Conservation (phyloP, 2,329 filamentous ascomycete species). For the Lizonia empirigonia region DNA sequence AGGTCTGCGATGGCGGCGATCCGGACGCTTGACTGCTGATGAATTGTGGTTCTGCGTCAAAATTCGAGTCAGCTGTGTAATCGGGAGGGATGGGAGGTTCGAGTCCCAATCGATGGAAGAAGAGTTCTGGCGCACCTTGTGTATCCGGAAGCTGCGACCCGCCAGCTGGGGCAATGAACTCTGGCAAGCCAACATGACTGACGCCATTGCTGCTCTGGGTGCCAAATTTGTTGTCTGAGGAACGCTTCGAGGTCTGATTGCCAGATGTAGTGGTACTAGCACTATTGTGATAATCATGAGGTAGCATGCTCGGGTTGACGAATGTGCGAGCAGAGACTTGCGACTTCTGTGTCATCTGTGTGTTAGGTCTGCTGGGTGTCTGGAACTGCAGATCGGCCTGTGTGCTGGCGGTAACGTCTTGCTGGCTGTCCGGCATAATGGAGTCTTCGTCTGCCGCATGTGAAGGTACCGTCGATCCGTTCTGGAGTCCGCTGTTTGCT, state of each 20-base stretch:
- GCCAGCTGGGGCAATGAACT: conserved; percentile 60
- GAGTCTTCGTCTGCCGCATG: conserved; percentile 48
- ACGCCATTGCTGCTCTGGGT: conserved; percentile 75
- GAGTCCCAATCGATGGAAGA: conserved; percentile 21
- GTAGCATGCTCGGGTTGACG: conserved; percentile 63
- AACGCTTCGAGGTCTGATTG: conserved; percentile 80
- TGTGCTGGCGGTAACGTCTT: conserved; percentile 43
- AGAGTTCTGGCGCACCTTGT: conserved; percentile 55
- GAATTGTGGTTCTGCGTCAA: conserved; percentile 38
- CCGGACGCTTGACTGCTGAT: conserved; percentile 46
- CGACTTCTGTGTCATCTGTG: conserved; percentile 60
- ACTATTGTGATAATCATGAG: conserved; percentile 75
- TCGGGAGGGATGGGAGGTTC: conserved; percentile 14
- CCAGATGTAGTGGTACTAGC: conserved; percentile 83
- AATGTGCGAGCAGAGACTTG: conserved; percentile 68
- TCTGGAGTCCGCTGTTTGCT: conserved; percentile 46
- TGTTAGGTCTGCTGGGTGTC: conserved; percentile 38
- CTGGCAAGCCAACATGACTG: conserved; percentile 56
- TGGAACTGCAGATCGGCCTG: conserved; percentile 42
- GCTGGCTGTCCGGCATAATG: conserved; percentile 54
- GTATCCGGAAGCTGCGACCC: conserved; percentile 69
- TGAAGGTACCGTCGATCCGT: conserved; percentile 51
- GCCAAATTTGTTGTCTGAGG: conserved; percentile 72
- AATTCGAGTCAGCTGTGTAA: conserved; percentile 25
- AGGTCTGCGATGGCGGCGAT: conserved; percentile 47